phyloP scores from a whole-genome alignment of 1,284 basidiomycete species.

The Fomes fomentarius region DNA sequence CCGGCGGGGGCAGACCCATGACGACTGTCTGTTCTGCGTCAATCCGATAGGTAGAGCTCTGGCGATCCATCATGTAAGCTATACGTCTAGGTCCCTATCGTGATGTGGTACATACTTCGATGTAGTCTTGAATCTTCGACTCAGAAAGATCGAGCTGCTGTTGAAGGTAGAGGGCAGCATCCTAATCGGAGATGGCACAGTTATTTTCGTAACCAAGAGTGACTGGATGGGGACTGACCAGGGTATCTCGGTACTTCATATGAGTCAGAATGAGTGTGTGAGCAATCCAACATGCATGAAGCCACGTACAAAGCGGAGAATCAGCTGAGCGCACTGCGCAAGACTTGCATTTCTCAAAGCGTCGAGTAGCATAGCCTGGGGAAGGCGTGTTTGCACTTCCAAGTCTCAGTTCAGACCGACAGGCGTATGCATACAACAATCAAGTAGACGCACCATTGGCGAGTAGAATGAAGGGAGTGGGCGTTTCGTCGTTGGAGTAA shows the following conservation, averaged over 20 bases:
- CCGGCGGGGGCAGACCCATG: constrained; percentile 50
- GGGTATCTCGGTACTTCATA: constrained; percentile 47
- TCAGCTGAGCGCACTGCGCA: constrained; percentile 37
- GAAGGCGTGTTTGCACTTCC: constrained; percentile 43
- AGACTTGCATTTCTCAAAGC: constrained; percentile 36
- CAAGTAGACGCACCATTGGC: constrained; percentile 43
- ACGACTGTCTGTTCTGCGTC: constrained; percentile 47
- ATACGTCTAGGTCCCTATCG: no score
- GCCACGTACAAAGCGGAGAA: constrained; percentile 38
- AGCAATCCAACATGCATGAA: neutral
- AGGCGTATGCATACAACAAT: neutral
- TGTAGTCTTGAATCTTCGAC: constrained; percentile 50
- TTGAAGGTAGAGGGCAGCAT: constrained; percentile 50
- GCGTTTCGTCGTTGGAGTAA: constrained; percentile 49
- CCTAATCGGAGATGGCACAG: constrained; percentile 33
- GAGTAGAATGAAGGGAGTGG: constrained; percentile 55
- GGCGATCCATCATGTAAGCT: no score
- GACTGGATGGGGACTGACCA: constrained; percentile 36
- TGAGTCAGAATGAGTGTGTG: neutral
- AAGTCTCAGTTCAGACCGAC: neutral
- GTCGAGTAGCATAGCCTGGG: constrained; percentile 32
- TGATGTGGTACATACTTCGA: constrained; percentile 41
- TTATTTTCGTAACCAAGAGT: no score
- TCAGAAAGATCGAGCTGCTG: constrained; percentile 48
- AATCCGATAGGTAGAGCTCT: constrained; percentile 49